phyloP scores from a whole-genome alignment of 2,329 filamentous ascomycete genomes.

The Venturia nashicola region DNA sequence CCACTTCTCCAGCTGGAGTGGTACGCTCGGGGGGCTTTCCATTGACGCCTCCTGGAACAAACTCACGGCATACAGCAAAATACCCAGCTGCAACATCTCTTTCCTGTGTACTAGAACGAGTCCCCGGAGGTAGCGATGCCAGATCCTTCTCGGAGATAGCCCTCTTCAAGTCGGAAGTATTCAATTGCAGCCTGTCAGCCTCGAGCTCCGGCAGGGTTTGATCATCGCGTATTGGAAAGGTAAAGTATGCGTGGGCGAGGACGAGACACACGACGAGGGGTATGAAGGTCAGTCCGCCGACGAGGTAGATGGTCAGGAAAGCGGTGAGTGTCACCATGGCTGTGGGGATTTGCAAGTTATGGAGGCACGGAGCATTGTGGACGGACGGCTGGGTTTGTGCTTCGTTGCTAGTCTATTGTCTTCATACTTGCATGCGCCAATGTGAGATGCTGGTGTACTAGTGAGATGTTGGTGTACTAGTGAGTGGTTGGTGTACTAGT shows the following conservation, averaged over 20 bases:
- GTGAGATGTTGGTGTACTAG: no score
- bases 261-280: slow-evolving; percentile 54
- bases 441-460: no score
- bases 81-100: slow-evolving; percentile 78
- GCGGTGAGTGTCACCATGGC: slow-evolving; percentile 27
- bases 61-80: slow-evolving; percentile 91
- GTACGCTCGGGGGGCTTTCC: slow-evolving; percentile 81
- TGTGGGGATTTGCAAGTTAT: neutral
- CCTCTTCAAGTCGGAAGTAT: slow-evolving; percentile 32
- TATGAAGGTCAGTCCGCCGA: slow-evolving; percentile 81
- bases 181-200: slow-evolving; percentile 24
- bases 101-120: slow-evolving; percentile 43
- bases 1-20: slow-evolving; percentile 66
- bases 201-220: slow-evolving; percentile 25
- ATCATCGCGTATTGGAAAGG: slow-evolving; percentile 38
- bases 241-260: slow-evolving; percentile 55
- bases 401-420: neutral
- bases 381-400: neutral
- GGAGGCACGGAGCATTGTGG: neutral
- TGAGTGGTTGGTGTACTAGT: no score
- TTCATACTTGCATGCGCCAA: neutral
- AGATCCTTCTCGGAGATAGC: slow-evolving; percentile 33
- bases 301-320: slow-evolving; percentile 64
- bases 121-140: slow-evolving; percentile 47
- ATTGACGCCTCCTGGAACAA: slow-evolving; percentile 81